These are phyloP conservation scores for Pseudogymnoascus sp. DNA, from an alignment of 2,329 filamentous ascomycete species.

Conservation along the genomic window DNA sequence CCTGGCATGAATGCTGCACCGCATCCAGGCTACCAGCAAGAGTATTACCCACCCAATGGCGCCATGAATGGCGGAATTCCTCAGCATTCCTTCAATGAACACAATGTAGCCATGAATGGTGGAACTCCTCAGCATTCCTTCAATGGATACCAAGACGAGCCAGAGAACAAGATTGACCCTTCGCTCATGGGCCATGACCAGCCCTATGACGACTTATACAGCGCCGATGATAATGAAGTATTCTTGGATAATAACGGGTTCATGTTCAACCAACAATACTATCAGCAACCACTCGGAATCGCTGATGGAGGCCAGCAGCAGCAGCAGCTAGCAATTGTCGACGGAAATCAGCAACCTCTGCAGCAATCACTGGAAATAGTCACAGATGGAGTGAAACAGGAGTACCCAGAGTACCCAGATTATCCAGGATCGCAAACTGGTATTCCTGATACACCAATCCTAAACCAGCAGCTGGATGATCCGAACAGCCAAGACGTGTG, in stretches of 20 bases:
- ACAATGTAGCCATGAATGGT: conserved; percentile 7
- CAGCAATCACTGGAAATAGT: background rate
- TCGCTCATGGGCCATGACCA: conserved; percentile 22
- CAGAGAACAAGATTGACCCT: conserved; percentile 25
- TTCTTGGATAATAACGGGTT: conserved; percentile 21
- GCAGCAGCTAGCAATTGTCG: background rate
- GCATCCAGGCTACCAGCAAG: conserved; percentile 31
- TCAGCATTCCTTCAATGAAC: conserved; percentile 5
- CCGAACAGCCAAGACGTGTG: conserved; percentile 26
- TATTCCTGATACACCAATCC: background rate
- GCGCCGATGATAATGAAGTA: conserved; percentile 15
- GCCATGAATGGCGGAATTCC: background rate
- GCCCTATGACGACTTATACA: conserved; percentile 16
- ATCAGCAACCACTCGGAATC: background rate
- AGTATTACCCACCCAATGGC: conserved; percentile 14
- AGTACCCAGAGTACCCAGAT: background rate
- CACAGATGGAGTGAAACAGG: background rate
- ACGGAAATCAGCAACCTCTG: background rate
- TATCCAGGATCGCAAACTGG: background rate
- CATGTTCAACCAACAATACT: conserved; percentile 19
- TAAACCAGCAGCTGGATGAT: conserved; percentile 23
- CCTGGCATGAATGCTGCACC: conserved; percentile 22
- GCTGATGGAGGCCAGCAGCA: background rate
- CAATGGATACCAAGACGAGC: conserved; percentile 11
- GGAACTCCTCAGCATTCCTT: background rate